Evolutionary conservation across 192 early-diverging fungal genomes (phyloP).

Genomic region (Jimgerdemannia lactiflua): DNA sequence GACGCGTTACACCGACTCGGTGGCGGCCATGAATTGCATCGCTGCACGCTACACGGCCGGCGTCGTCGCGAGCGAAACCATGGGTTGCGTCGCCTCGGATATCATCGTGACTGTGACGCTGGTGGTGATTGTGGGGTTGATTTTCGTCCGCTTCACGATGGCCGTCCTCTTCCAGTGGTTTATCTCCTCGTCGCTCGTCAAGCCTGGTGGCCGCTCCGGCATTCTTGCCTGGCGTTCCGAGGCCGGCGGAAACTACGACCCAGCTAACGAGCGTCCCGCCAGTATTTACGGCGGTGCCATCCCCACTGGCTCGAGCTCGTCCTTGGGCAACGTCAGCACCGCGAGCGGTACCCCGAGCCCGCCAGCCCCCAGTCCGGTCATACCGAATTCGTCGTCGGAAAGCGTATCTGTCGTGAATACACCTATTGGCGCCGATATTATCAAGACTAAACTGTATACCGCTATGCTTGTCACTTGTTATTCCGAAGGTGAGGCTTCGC

Average conservation of each 20-base stretch:
- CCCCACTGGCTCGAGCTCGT: conserved; percentile 17
- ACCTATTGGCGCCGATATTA: conserved; percentile 29
- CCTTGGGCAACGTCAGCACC: conserved; percentile 1
- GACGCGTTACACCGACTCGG: conserved; percentile 11
- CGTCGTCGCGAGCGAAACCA: conserved; percentile 46
- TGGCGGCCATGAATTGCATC: conserved; percentile 42
- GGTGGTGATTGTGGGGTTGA: conserved; percentile 49
- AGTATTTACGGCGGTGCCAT: conserved; percentile 28
- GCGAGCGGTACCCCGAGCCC: conserved; percentile 5
- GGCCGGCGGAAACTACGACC: conserved; percentile 24
- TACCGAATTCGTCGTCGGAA: conserved; percentile 1
- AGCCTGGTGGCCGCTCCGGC: conserved; percentile 37
- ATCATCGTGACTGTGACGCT: conserved; percentile 54
- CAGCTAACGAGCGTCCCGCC: conserved; percentile 8
- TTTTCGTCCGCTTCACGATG: conserved; percentile 59
- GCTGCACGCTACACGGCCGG: conserved; percentile 44
- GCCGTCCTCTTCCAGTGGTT: conserved; percentile 60
- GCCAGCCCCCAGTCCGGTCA: conserved; percentile 9
- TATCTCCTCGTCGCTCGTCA: conserved; percentile 49
- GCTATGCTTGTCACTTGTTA: conserved; percentile 89
- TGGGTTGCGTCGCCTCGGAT: conserved; percentile 55
- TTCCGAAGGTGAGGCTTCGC: conserved; percentile 83
- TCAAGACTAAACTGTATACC: conserved; percentile 58
- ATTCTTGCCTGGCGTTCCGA: conserved; percentile 21
- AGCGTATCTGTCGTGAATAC: conserved; percentile 15